Evolutionary conservation across 495 filamentous ascomycete species (phyloP), one percentile per base, ranked within the genome.

Genomic region (Aspergillus asperescens): DNA sequence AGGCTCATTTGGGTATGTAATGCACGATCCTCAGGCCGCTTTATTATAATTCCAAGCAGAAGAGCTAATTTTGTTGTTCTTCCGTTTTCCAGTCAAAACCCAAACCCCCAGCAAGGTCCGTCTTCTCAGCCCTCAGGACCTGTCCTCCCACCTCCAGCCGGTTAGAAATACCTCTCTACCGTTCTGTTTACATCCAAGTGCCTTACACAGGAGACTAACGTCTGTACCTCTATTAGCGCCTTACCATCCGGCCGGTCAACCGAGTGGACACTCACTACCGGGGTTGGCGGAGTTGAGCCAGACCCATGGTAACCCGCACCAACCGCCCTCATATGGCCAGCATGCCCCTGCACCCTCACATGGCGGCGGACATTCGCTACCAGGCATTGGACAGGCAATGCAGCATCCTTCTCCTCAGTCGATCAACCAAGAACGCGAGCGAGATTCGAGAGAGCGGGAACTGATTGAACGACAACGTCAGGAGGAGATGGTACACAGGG

Each of bases 401-500:
- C 71, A 73, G 51, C 77, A 78, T 48, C 73, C 69, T 8, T 78
- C 78, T 22, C 76, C 77, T 4, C 77, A 76, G 56, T 63, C 70
- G 19, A 55, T 80, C 37, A 74, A 77, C 50, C 70, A 71, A 25
- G 79, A 82, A 41, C 75, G 76, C 43, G 77, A 80, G 56, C 68
- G 74, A 37, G 77, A 80, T 50, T 72, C 71, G 8, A 60, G 75
- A 50, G 75, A 79, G 48, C 73, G 71, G 31, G 76, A 79, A 31
- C 59, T 73, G 45, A 61, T 74, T 16, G 74, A 78, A 55, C 64
- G 75, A 58, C 74, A 76, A 52, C 72, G 73, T 12, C 72, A 82
- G 56, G 81, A 86, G 68, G 81, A 85, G 51, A 72, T 79, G 63
- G 75, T 67, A 12, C 76, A 78, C 50, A 71, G 81, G 43, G 78